Base-by-base conservation (phyloP, 2,329 filamentous ascomycete genomes). In the Alternaria brassicae region DNA sequence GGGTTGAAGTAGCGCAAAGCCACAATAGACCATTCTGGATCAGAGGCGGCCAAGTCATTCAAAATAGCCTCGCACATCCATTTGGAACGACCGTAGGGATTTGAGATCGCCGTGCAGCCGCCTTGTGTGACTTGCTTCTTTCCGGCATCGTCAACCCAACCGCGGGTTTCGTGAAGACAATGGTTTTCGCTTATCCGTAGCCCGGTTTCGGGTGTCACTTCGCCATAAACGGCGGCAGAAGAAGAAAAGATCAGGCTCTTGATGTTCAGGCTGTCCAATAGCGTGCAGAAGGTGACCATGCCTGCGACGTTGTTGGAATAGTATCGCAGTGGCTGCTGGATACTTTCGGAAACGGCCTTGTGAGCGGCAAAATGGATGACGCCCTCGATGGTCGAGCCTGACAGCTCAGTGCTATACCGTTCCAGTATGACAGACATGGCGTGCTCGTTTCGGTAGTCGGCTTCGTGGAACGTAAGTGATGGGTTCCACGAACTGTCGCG, bases 311-410 rank as follows among this genome's bases (percentile, higher is more conserved):
- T 89, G 77, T 89, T 89, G 51, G 81, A 79, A 74, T 89, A 89
- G 76, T 89, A 89, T 47, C 83, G 83, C 42, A 89, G 73, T 0
- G 86, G 86, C 30, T 80, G 75, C 30, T 74, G 70, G 62, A 89
- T 87, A 34, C 84, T 87, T 66, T 89, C 86, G 9, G 81, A 81
- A 0, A 88, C 85, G 3, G 86, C 84, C 71, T 89, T 89, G 79
- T 84, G 83, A 1, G 87, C 87, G 4, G 87, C 87, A 65, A 89
- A 89, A 68, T 89, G 87, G 55, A 89, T 88, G 36, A 89, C 85
- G 1, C 85, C 85, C 2, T 78, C 77, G 63, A 88, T 87, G 23
- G 75, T 80, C 2, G 60, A 58, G 10, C 36, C 30, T 1, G 30
- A 45, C 21, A 44, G 34, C 34, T 55, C 83, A 76, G 48, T 39